Conservation (phyloP, 495 filamentous ascomycete species). For the Arthonia radiata region DNA sequence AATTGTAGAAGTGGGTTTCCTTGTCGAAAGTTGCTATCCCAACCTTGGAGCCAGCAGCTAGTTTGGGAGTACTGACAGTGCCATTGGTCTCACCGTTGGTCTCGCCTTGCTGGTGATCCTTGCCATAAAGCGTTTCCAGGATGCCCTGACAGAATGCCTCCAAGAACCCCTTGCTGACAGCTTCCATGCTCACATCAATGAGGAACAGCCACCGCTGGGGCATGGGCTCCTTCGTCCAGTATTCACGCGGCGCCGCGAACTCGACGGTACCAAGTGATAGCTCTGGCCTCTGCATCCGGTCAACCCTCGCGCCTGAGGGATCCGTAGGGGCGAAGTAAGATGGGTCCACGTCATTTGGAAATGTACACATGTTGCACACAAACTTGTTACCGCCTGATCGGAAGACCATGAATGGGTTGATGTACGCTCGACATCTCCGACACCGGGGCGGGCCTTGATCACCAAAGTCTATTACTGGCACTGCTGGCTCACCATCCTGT, state of each 20-base stretch:
- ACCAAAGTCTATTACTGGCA: conserved; percentile 89
- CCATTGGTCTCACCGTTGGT: conserved; percentile 14
- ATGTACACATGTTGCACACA: conserved; percentile 95
- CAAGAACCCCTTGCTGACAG: conserved; percentile 70
- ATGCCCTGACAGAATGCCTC: conserved; percentile 82
- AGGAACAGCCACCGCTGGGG: conserved; percentile 72
- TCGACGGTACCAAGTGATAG: conserved; percentile 79
- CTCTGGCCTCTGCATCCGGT: conserved; percentile 75
- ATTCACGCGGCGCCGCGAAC: conserved; percentile 91
- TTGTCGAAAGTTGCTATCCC: conserved; percentile 92
- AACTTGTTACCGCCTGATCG: conserved; percentile 83
- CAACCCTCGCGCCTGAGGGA: conserved; percentile 64
- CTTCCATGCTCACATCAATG: conserved; percentile 78
- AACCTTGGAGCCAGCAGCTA: conserved; percentile 63
- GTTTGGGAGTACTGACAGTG: conserved; percentile 20
- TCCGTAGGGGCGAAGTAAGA: conserved; percentile 89
- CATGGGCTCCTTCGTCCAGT: conserved; percentile 89
- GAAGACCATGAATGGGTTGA: conserved; percentile 98
- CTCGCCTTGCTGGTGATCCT: conserved; percentile 6
- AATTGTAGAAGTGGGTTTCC: conserved; percentile 93
- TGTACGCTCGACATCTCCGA: conserved; percentile 81
- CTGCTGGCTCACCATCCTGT: conserved; percentile 61
- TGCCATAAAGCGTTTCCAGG: conserved; percentile 54
- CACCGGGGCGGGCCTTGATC: conserved; percentile 79
- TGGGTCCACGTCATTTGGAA: conserved; percentile 76